phyloP scores from a whole-genome alignment of 805 yeast genomes.

The Blastobotrys muscicola region DNA sequence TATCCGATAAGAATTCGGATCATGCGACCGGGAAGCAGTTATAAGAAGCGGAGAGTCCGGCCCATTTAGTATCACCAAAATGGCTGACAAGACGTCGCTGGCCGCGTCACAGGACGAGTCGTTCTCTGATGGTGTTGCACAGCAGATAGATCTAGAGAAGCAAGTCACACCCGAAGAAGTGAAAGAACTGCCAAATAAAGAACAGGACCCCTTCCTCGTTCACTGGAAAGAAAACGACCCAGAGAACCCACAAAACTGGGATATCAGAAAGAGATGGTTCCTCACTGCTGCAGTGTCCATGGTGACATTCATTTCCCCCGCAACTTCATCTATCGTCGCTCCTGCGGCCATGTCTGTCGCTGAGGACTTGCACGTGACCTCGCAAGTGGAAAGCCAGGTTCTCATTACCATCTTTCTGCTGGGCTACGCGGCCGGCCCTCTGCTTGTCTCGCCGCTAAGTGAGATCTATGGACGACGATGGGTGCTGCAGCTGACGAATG shows the following conservation, averaged over 20 bases:
- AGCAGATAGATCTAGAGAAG: too few relatives aligned
- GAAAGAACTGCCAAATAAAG: too few relatives aligned
- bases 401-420: conserved; percentile 54
- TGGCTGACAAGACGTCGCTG: too few relatives aligned
- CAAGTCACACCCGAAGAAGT: too few relatives aligned
- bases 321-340: conserved; percentile 52
- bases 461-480: conserved; percentile 55
- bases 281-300: conserved; percentile 42
- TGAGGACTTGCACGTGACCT: conserved; percentile 34
- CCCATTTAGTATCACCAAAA: too few relatives aligned
- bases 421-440: conserved; percentile 61
- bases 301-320: conserved; percentile 49
- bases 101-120: too few relatives aligned
- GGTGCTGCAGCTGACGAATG: conserved; percentile 42
- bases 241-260: conserved; percentile 54
- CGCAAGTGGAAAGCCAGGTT: conserved; percentile 37
- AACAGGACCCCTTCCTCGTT: conserved; percentile 3
- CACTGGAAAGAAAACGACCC: conserved; percentile 35
- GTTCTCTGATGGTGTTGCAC: too few relatives aligned
- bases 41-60: too few relatives aligned
- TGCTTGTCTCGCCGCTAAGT: conserved; percentile 55
- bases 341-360: conserved; percentile 48
- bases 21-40: too few relatives aligned
- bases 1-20: too few relatives aligned
- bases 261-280: conserved; percentile 30